Evolutionary conservation across 2,329 filamentous ascomycete species (phyloP).

Genomic region (Curvularia hawaiiensis): DNA sequence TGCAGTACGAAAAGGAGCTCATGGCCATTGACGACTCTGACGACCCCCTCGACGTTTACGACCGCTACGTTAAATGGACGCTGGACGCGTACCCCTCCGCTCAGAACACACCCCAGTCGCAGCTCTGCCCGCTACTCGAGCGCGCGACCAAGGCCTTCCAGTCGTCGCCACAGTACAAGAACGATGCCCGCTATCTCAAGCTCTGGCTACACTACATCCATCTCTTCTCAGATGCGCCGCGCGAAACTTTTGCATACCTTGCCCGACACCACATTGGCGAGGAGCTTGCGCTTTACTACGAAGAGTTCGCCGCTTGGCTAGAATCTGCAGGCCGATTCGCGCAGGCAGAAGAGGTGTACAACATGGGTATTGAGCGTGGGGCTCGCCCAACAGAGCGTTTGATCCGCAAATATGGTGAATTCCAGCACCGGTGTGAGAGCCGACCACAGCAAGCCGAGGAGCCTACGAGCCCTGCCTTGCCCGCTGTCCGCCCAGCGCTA

Average conservation of each 20-base stretch:
- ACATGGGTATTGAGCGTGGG: conserved; percentile 84
- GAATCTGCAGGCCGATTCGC: conserved; percentile 82
- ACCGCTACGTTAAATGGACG: conserved; percentile 97
- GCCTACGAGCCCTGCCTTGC: conserved; percentile 85
- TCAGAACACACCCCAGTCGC: conserved; percentile 89
- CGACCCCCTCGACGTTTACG: conserved; percentile 93
- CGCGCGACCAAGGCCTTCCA: conserved; percentile 91
- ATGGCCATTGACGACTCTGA: conserved; percentile 81
- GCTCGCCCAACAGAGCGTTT: conserved; percentile 82
- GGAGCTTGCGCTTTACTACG: conserved; percentile 87
- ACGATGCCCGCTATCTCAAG: conserved; percentile 91
- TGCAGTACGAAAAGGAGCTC: conserved; percentile 86
- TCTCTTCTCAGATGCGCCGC: conserved; percentile 89
- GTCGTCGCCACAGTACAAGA: conserved; percentile 84
- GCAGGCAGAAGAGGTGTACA: conserved; percentile 94
- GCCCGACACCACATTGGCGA: conserved; percentile 89
- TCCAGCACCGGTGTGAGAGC: conserved; percentile 77
- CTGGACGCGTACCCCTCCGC: conserved; percentile 93
- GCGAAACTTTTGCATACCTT: conserved; percentile 90
- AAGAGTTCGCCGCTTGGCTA: conserved; percentile 94
- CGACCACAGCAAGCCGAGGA: conserved; percentile 65
- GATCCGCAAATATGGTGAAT: conserved; percentile 89
- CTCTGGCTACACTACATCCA: conserved; percentile 94
- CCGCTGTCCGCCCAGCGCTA: conserved; percentile 79
- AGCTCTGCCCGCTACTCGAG: conserved; percentile 85